Base-by-base conservation (phyloP, 2,329 filamentous ascomycete genomes). In the Annulohypoxylon truncatum region DNA sequence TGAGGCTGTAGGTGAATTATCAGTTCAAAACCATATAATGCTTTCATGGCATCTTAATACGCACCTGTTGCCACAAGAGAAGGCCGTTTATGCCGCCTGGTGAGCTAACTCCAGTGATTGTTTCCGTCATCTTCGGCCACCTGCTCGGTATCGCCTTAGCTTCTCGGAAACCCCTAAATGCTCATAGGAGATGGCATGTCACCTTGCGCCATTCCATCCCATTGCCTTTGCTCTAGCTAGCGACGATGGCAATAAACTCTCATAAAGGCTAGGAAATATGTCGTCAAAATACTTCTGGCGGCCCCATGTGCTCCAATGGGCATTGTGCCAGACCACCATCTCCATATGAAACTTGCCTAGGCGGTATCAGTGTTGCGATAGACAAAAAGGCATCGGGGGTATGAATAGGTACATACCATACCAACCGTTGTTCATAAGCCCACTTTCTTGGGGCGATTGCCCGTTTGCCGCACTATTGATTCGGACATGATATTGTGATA, bases 111-210 rank as follows among this genome's bases (percentile, higher is more conserved):
- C 82, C 83, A 0, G 79, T 81, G 0, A 77, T 77, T 62, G 51
- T 61, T 15, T 86, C 83, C 28, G 79, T 83, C 83, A 85, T 85
- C 71, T 85, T 85, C 2, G 82, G 82, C 75, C 82, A 81, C 24
- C 73, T 75, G 47, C 9, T 42, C 7, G 13, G 2, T n/a, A 47
- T 20, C 1, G 5, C 10, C 7, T 63, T 55, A 64, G 61, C n/a
- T 12, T 54, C 9, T 24, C 18, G 20, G 9, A 7, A 4, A 5
- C 13, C 9, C n/a, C n/a, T 9, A 8, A 13, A 33, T 20, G 4
- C 38, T 12, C 5, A 15, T 4, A 18, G n/a, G 33, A 40, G n/a
- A 15, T 18, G 29, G 2, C 6, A 5, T 38, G 61, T 20, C 22
- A 42, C 65, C 66, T 68, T 31, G 78, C 78, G 1, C 78, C 78